Evolutionary conservation across 192 early-diverging fungal species (phyloP), one percentile per base, ranked within the genome.

Genomic region (Rhizophagus prolifer): DNA sequence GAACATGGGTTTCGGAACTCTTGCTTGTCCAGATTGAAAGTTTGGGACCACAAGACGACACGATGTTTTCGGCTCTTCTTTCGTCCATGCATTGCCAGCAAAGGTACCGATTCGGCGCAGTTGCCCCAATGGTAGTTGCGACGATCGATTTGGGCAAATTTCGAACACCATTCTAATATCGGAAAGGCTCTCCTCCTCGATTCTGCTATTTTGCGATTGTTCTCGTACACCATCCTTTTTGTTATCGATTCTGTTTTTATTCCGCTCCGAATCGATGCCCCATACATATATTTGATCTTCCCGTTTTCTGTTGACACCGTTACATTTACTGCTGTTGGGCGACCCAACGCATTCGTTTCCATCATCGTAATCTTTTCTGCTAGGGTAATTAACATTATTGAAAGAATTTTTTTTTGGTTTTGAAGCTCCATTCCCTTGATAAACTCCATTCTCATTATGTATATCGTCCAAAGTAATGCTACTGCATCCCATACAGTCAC

Each of bases 261-360:
- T n/a, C n/a, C n/a, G n/a, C n/a, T n/a, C n/a, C n/a, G n/a, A n/a
- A n/a, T n/a, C n/a, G n/a, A n/a, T n/a, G n/a, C n/a, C n/a, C n/a
- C n/a, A n/a, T n/a, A n/a, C n/a, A n/a, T n/a, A n/a, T n/a, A n/a
- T n/a, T n/a, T n/a, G n/a, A n/a, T n/a, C n/a, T n/a, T n/a, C n/a
- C n/a, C n/a, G n/a, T n/a, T n/a, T n/a, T n/a, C n/a, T n/a, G n/a
- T n/a, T n/a, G 72, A 60, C 44, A 4, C 60, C 58, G 72, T 74
- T 74, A 74, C 60, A 74, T 74, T 74, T 21, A 74, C 72, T 61
- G 72, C n/a, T 19, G 59, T 74, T 74, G 72, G 72, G 59, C 58
- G 58, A 73, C 36, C 30, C 72, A n/a, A 61, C 14, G 2, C 23
- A 38, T 62, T 61, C 72, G 72, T 38, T 21, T 70, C 28, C 69